phyloP scores from a whole-genome alignment of 805 yeast species.

The Candida saitoana region DNA sequence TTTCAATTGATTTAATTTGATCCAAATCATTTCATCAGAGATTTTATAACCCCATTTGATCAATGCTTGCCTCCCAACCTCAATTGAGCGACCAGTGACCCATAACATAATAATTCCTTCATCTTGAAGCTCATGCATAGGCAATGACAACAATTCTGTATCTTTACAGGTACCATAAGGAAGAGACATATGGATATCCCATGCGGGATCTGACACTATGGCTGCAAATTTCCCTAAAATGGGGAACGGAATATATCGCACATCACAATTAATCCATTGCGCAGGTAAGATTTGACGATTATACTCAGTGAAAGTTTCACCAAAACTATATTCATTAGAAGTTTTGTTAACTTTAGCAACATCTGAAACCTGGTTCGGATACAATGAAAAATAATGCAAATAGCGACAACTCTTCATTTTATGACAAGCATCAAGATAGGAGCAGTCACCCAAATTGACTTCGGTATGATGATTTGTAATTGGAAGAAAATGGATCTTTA shows the following conservation, averaged over 20 bases:
- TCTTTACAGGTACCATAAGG: conserved; percentile 79
- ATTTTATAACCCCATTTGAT: conserved; percentile 78
- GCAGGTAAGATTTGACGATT: conserved; percentile 45
- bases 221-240: conserved; percentile 76
- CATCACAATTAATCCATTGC: conserved; percentile 88
- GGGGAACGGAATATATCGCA: conserved; percentile 64
- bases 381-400: conserved; percentile 63
- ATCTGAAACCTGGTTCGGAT: conserved; percentile 25
- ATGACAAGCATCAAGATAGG: conserved; percentile 91
- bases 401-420: conserved; percentile 76
- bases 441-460: conserved; percentile 75
- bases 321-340: conserved; percentile 35
- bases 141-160: conserved; percentile 62
- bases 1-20: conserved; percentile 81
- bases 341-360: conserved; percentile 2
- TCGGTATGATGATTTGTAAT: conserved; percentile 55
- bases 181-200: conserved; percentile 91
- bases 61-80: conserved; percentile 75
- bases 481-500: conserved; percentile 28
- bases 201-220: conserved; percentile 89
- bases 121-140: conserved; percentile 66
- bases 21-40: conserved; percentile 83
- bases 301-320: conserved; percentile 40
- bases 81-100: conserved; percentile 95
- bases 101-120: conserved; percentile 83